A percentile compares a stretch with the other conserved stretches of the same genome.
phyloP scores from a whole-genome alignment of 2,329 filamentous ascomycete genomes.

The Coniochaeta sp. region DNA sequence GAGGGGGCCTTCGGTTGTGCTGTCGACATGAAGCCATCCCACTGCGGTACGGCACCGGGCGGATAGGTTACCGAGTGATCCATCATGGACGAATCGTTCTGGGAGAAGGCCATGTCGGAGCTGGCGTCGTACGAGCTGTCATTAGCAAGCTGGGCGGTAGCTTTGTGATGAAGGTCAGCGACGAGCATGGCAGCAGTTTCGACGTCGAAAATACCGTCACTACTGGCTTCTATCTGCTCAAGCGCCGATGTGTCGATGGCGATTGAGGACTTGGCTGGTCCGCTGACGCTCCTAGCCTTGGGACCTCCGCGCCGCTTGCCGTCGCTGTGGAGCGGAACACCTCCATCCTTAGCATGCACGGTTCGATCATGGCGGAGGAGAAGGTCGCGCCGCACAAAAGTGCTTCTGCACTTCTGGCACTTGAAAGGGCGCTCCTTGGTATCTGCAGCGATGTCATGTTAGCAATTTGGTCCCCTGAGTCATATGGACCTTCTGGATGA shows the following conservation, averaged over 20 bases:
- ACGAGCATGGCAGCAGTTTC: conserved; percentile 98
- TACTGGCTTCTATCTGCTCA: conserved; percentile 87
- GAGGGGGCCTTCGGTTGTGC: conserved; percentile 70
- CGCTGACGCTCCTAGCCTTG: conserved; percentile 56
- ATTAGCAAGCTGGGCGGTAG: conserved; percentile 59
- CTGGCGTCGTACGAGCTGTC: conserved; percentile 48
- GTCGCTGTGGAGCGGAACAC: conserved; percentile 87
- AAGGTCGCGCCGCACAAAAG: conserved; percentile 94
- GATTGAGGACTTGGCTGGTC: conserved; percentile 69
- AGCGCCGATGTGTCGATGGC: conserved; percentile 77
- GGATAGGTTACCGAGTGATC: conserved; percentile 72
- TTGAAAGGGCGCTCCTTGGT: conserved; percentile 99
- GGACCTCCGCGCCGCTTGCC: conserved; percentile 74
- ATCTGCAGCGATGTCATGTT: conserved; percentile 45
- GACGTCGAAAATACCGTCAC: conserved; percentile 87
- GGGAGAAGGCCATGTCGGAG: conserved; percentile 63
- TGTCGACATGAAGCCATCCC: conserved; percentile 80
- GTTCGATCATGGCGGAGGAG: conserved; percentile 95
- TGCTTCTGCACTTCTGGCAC: conserved; percentile 95
- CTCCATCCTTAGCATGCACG: conserved; percentile 96
- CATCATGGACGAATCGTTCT: conserved; percentile 63
- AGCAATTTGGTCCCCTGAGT: conserved; percentile 2
- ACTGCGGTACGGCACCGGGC: conserved; percentile 76
- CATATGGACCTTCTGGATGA: neutral
- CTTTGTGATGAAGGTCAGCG: conserved; percentile 96